Conservation (phyloP, 768 basidiomycete genomes). For the Lactifluus echinatus region DNA sequence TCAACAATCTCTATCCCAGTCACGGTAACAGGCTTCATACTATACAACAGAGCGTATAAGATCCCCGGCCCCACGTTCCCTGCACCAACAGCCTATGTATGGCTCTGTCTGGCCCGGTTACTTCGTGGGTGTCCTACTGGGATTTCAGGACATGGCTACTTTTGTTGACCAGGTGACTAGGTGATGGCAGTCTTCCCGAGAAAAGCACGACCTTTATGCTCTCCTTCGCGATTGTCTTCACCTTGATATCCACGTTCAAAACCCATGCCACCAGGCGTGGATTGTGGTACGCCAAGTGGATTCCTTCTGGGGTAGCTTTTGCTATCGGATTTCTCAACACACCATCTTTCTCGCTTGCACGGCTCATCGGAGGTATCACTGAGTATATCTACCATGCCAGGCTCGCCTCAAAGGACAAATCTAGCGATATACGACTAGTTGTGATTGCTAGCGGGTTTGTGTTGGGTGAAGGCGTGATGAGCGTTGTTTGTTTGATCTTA, state of each 20-base stretch:
- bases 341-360: conserved; percentile 87
- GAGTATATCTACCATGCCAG: conserved; percentile 59
- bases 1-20: conserved; percentile 83
- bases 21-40: conserved; percentile 76
- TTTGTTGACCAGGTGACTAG: conserved; percentile 34
- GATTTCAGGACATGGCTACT: background rate
- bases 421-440: conserved; percentile 64
- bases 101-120: conserved; percentile 70
- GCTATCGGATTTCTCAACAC: conserved; percentile 95
- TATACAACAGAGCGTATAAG: conserved; percentile 80
- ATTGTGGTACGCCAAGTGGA: conserved; percentile 57
- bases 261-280: conserved; percentile 43
- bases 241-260: conserved; percentile 57
- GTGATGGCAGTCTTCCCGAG: conserved; percentile 75
- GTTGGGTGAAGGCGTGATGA: conserved; percentile 87
- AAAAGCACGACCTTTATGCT: conserved; percentile 74
- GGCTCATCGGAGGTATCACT: conserved; percentile 78
- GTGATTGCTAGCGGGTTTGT: conserved; percentile 94
- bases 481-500: conserved; percentile 68
- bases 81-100: conserved; percentile 91
- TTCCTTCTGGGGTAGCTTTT: conserved; percentile 90
- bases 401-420: conserved; percentile 38
- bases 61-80: conserved; percentile 95
- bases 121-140: conserved; percentile 51
- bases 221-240: conserved; percentile 65